Evolutionary conservation across 345 rosid genomes (phyloP).

Genomic region (Pistacia vera): DNA sequence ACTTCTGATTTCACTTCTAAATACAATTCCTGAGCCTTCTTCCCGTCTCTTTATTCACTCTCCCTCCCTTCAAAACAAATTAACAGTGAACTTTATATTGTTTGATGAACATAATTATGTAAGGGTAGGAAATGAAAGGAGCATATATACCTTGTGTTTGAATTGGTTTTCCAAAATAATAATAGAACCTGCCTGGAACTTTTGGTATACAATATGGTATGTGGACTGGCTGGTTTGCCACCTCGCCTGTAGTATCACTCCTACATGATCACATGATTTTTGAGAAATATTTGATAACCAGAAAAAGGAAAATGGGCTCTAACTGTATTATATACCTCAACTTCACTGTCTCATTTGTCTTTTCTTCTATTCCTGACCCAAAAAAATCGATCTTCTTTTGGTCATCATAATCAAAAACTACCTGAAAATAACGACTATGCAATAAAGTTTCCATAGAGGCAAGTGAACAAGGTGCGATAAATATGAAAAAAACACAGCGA

Average conservation of each 20-base stretch:
- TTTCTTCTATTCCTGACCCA: conserved; percentile 26
- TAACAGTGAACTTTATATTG: background rate
- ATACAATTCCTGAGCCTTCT: no score
- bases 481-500: no score
- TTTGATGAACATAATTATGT: background rate
- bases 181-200: conserved; percentile 53
- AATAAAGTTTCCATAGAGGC: background rate
- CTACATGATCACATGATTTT: conserved; percentile 15
- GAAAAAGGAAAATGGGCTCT: background rate
- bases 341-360: background rate
- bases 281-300: background rate
- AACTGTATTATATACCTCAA: conserved; percentile 31
- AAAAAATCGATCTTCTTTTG: conserved; percentile 46
- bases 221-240: conserved; percentile 39
- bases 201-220: conserved; percentile 39
- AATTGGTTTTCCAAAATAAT: conserved; percentile 55
- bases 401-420: conserved; percentile 56
- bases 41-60: no score
- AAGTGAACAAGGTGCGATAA: no score
- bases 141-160: conserved; percentile 37
- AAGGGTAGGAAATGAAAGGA: no score
- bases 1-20: no score
- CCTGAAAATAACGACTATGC: conserved; percentile 24
- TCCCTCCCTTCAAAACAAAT: no score
- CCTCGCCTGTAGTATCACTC: conserved; percentile 40